Percentiles rank a stretch among this genome's conserved stretches.
These are phyloP conservation scores for Stylosanthes scabra DNA, from an alignment of 331 rosid genomes.

Conservation along the genomic window DNA sequence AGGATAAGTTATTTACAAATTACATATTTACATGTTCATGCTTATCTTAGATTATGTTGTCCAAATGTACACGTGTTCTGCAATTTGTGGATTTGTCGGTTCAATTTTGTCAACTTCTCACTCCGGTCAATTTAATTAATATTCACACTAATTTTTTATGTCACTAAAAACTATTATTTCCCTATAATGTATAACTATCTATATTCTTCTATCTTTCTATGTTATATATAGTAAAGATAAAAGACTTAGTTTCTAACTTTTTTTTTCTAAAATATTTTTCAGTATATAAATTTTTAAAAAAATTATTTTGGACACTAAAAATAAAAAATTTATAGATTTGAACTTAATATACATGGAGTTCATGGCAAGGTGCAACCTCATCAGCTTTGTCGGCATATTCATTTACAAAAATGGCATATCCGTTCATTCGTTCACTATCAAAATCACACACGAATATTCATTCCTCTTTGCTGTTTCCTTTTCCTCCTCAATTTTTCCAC, in stretches of 20 bases:
- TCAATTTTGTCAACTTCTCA: conserved; percentile 42
- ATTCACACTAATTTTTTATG: neutral
- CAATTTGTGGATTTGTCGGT: conserved; percentile 34
- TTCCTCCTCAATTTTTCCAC: neutral
- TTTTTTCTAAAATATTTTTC: no score
- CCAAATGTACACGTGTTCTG: conserved; percentile 32
- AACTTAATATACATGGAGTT: no score
- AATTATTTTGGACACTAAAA: no score
- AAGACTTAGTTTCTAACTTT: no score
- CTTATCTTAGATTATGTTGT: neutral
- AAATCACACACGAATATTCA: conserved; percentile 22
- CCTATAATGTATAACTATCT: no score
- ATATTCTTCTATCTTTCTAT: no score
- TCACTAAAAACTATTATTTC: no score
- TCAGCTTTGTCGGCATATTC: conserved; percentile 12
- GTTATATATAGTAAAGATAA: no score
- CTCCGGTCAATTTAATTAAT: conserved; percentile 26
- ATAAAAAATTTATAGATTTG: no score
- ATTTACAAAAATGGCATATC: neutral
- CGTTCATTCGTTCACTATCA: neutral
- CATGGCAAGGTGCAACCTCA: conserved; percentile 18
- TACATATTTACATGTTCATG: conserved; percentile 7
- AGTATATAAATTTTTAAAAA: no score
- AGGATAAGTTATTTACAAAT: conserved; percentile 24
- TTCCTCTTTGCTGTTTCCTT: neutral